These are phyloP conservation scores for Tulasnella sp. DNA, from an alignment of 768 basidiomycete genomes.

Conservation along the genomic window DNA sequence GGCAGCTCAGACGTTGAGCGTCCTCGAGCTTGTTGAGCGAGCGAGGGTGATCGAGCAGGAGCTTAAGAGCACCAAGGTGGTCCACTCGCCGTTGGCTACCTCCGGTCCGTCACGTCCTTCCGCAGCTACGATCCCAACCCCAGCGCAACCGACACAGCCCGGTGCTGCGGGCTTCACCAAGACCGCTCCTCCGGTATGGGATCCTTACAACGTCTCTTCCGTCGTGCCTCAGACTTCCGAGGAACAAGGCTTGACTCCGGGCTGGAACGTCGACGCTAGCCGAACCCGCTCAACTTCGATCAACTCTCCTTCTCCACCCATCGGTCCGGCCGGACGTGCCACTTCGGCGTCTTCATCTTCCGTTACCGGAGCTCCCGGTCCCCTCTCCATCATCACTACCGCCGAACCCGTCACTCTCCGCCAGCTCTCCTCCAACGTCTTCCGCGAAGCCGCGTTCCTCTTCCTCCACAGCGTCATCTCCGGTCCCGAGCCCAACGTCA, in stretches of 20 bases:
- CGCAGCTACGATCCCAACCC: background rate
- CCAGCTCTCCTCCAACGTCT: slow-evolving; percentile 35
- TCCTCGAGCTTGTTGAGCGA: slow-evolving; percentile 61
- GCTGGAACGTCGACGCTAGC: slow-evolving; percentile 10
- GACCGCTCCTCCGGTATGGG: slow-evolving; percentile 26
- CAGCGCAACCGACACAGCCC: slow-evolving; percentile 2
- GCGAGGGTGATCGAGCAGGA: slow-evolving; percentile 45
- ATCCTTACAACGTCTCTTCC: slow-evolving; percentile 29
- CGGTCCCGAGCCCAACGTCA: slow-evolving; percentile 31
- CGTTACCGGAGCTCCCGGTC: slow-evolving; percentile 16
- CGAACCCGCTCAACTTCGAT: background rate
- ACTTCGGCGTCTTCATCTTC: slow-evolving; percentile 27
- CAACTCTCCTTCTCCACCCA: slow-evolving; percentile 23
- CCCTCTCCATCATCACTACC: slow-evolving; percentile 23
- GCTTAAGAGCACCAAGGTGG: slow-evolving; percentile 9
- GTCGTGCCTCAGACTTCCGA: background rate
- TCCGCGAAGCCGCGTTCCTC: slow-evolving; percentile 35
- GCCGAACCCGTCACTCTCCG: slow-evolving; percentile 28
- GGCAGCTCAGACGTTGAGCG: slow-evolving; percentile 50
- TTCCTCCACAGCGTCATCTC: slow-evolving; percentile 33
- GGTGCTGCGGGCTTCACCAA: background rate
- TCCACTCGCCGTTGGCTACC: background rate
- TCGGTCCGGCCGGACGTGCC: background rate
- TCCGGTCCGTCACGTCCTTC: slow-evolving; percentile 8
- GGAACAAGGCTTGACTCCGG: background rate